Percentiles rank a stretch among this genome's conserved stretches.
Evolutionary conservation across 2,329 filamentous ascomycete species (phyloP).

Genomic region (Lachnellula hyalina): DNA sequence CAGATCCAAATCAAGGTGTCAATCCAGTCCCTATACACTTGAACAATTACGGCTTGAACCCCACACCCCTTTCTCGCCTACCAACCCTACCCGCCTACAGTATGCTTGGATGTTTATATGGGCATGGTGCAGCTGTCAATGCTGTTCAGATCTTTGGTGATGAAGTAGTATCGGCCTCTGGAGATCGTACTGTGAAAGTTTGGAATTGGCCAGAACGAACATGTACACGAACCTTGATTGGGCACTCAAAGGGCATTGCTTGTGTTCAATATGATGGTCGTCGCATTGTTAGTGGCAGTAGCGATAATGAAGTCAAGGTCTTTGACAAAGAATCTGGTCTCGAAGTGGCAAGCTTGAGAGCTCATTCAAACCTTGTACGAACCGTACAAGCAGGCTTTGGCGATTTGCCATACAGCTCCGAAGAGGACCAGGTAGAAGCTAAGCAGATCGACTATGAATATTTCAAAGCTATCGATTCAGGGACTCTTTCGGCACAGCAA

Average conservation of each 20-base stretch:
- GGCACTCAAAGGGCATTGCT: slow-evolving; percentile 91
- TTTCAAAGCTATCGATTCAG: slow-evolving; percentile 53
- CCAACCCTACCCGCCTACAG: slow-evolving; percentile 61
- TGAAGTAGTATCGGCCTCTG: slow-evolving; percentile 90
- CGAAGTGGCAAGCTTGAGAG: slow-evolving; percentile 81
- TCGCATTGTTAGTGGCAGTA: slow-evolving; percentile 91
- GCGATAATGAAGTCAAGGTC: slow-evolving; percentile 92
- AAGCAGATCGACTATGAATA: slow-evolving; percentile 68
- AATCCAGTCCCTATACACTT: slow-evolving; percentile 49
- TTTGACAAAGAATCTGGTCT: slow-evolving; percentile 83
- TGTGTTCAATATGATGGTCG: slow-evolving; percentile 95
- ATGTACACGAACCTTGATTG: slow-evolving; percentile 72
- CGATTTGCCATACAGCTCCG: slow-evolving; percentile 73
- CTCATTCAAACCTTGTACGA: slow-evolving; percentile 79
- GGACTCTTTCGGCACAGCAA: slow-evolving; percentile 33
- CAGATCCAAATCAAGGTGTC: slow-evolving; percentile 34
- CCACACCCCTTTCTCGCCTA: slow-evolving; percentile 40
- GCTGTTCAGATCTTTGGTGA: slow-evolving; percentile 84
- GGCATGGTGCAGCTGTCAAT: slow-evolving; percentile 89
- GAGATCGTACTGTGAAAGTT: slow-evolving; percentile 87
- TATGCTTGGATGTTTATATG: slow-evolving; percentile 72
- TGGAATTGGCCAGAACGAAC: slow-evolving; percentile 83
- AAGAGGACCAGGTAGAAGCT: slow-evolving; percentile 69
- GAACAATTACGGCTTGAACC: slow-evolving; percentile 50
- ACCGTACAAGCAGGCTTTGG: slow-evolving; percentile 95